Evolutionary conservation across 1,284 basidiomycete genomes (phyloP), one percentile per base, ranked within the genome.

Genomic region (Ceratobasidium sp.): DNA sequence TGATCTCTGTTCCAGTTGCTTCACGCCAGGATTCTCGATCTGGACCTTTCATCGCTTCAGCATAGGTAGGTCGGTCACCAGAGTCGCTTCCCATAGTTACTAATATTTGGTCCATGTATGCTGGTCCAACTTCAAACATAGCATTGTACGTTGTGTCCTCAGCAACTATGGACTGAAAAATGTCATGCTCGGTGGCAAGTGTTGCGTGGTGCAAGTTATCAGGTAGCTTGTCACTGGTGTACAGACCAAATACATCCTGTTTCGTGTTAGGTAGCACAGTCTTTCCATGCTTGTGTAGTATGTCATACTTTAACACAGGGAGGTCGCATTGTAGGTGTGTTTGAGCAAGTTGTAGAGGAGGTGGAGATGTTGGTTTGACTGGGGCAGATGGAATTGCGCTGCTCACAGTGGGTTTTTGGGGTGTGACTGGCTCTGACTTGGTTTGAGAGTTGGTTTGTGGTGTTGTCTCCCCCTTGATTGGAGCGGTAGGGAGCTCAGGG

Each of bases 1-100:
- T 16, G 28, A 62, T 28, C 33, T 62, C 38, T 1, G 28, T 12
- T 7, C n/a, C 28, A 9, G 60, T 48, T 49, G 60, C 60, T 33
- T 62, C 60, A 2, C 44, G 42, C 60, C 60, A 62, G 28, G 48
- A 25, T 18, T 62, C 60, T 0, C 42, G 38, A 23, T 62, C 60
- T 7, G 18, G 11, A 7, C 60, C 60, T 30, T 62, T 62, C 60
- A 62, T 62, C 25, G 44, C 60, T 18, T 7, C 25, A 8, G 28
- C 25, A 28, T 62, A 62, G 18, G 42, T 46, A 7, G 60, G 60
- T 12, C 33, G 28, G 30, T 62, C 44, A 5, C 42, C 25, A 4
- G 42, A 14, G 25, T 59, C 38, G 8, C 21, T n/a, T 59, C 36
- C 12, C 7, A 8, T 11, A 25, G 56, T n/a, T 21, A 25, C 38